Conservation (phyloP, 2,329 filamentous ascomycete genomes). For the Botryotinia narcissicola region DNA sequence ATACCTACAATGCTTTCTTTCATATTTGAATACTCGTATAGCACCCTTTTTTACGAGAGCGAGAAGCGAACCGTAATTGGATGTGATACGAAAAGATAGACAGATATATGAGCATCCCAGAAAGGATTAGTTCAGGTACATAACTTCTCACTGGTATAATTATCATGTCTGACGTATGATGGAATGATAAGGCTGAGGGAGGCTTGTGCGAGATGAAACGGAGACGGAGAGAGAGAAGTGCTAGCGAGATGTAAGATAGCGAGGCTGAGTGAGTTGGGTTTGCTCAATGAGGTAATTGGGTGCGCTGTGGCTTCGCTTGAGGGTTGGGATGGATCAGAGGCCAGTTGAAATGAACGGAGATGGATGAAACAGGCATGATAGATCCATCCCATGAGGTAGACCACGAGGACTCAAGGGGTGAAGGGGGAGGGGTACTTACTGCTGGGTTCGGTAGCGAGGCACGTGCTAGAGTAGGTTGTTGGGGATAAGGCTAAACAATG, state of each 20-base stretch:
- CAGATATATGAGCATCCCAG: background rate
- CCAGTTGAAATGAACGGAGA: background rate
- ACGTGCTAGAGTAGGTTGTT: background rate
- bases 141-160: background rate
- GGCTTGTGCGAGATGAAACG: background rate
- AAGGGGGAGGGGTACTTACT: background rate
- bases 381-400: background rate
- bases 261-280: background rate
- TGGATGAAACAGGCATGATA: background rate
- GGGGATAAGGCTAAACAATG: background rate
- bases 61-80: background rate
- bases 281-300: background rate
- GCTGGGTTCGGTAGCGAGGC: background rate
- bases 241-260: background rate
- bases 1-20: background rate
- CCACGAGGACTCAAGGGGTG: slow-evolving; percentile 7
- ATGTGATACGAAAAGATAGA: background rate
- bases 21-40: background rate
- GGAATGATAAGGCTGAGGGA: background rate
- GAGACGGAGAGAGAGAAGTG: background rate
- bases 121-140: background rate
- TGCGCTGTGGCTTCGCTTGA: slow-evolving; percentile 10
- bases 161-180: background rate
- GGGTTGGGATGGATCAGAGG: background rate
- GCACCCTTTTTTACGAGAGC: background rate